A percentile compares a stretch with the other conserved stretches of the same genome.
phyloP scores from a whole-genome alignment of 2,329 filamentous ascomycete species.

The Paracamarosporium sp. region DNA sequence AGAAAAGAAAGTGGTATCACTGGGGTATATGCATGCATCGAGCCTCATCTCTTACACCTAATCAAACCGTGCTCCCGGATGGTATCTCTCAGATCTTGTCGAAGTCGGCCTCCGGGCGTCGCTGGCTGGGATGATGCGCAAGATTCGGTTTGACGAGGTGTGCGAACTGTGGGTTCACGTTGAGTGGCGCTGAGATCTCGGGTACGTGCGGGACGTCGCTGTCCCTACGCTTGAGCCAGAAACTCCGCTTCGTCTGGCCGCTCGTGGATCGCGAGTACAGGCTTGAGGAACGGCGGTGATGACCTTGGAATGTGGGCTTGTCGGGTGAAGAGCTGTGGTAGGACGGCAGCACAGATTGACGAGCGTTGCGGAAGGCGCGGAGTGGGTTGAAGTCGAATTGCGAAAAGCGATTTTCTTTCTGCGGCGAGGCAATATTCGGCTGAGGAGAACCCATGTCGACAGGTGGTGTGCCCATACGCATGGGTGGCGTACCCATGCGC shows the following conservation, averaged over 20 bases:
- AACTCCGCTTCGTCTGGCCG: constrained; percentile 32
- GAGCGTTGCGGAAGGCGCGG: constrained; percentile 47
- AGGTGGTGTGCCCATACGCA: constrained; percentile 23
- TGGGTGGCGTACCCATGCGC: constrained; percentile 32
- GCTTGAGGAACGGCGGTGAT: constrained; percentile 37
- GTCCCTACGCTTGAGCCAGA: constrained; percentile 37
- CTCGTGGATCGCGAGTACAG: constrained; percentile 42
- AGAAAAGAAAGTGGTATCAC: constrained; percentile 43
- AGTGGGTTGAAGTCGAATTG: constrained; percentile 24
- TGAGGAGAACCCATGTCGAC: constrained; percentile 38
- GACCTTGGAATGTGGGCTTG: constrained; percentile 29
- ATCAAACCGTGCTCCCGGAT: not conserved
- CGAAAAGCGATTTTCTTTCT: constrained; percentile 7
- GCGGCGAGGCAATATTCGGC: not conserved
- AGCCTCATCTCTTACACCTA: not conserved
- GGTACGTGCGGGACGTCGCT: constrained; percentile 54
- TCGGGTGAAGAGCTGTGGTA: constrained; percentile 51
- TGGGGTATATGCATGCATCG: constrained; percentile 13
- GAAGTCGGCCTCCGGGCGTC: constrained; percentile 36
- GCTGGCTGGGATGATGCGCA: constrained; percentile 59
- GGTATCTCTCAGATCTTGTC: constrained; percentile 29
- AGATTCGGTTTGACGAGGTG: constrained; percentile 63
- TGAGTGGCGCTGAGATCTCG: constrained; percentile 64
- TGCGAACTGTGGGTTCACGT: constrained; percentile 60
- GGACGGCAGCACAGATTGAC: constrained; percentile 53